Evolutionary conservation across 371 early-diverging fungal genomes (phyloP), one percentile per base, ranked within the genome.

Genomic region (Nematocida sp.): DNA sequence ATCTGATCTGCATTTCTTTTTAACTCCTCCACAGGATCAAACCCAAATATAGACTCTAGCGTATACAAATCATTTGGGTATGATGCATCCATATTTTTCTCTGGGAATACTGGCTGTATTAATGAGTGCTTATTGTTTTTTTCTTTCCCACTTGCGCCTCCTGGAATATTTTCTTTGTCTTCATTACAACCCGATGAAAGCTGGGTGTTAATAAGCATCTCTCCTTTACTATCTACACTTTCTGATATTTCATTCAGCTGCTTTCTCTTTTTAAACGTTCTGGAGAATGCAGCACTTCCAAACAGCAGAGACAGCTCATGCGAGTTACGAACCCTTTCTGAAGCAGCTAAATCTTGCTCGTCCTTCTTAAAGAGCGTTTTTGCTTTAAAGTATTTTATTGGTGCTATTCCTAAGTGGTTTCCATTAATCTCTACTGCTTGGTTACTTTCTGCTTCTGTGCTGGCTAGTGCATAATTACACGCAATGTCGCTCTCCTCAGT

Each of bases 401-500:
- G 5, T 4, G 9, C 13, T 15, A 78, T 20, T 52, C 13, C 5
- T 9, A 67, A 20, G n/a, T 9, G 7, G 13, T 52, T 58, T 20
- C 71, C 71, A 45, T 78, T 27, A 11, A 67, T 57, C 18, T 60
- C 61, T 9, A 27, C 58, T 6, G 50, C 3, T 3, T 60, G 6
- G 18, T 64, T 25, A 13, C 27, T 23, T 57, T 1, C 7, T 3
- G 15, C 60, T 9, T 6, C 42, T 6, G 20, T 62, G 27, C 44
- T 69, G n/a, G 76, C 80, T 3, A 70, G n/a, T 6, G 40, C 40
- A 42, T 78, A 78, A 5, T 20, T 42, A 42, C 80, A 78, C 2
- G 69, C 39, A 11, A 67, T 25, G 40, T 58, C 46, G 1, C n/a
- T 39, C 11, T 61, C 71, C 39, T 78, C 40, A 33, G 11, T 11